A percentile compares a stretch with the other conserved stretches of the same genome.
phyloP scores from a whole-genome alignment of 2,329 filamentous ascomycete genomes.

The Colletotrichum paranaense region DNA sequence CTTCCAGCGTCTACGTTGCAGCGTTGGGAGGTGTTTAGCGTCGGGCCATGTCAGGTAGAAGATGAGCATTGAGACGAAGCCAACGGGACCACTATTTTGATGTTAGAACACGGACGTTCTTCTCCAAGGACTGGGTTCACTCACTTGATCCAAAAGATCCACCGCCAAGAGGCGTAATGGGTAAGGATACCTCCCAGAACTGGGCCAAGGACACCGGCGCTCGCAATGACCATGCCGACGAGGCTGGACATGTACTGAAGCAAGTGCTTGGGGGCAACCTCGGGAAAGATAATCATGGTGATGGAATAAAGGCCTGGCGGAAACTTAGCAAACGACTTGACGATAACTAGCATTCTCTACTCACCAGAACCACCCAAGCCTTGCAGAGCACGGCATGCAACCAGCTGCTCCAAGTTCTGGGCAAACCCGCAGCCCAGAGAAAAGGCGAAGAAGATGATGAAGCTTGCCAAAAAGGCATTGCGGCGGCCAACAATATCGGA shows the following conservation, averaged over 20 bases:
- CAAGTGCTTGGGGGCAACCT: slow-evolving; percentile 55
- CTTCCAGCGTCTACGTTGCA: slow-evolving; percentile 55
- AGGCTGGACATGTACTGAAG: slow-evolving; percentile 57
- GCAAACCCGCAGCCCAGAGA: slow-evolving; percentile 66
- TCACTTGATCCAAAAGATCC: slow-evolving; percentile 71
- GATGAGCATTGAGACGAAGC: slow-evolving; percentile 55
- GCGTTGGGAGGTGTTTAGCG: slow-evolving; percentile 49
- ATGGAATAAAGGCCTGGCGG: slow-evolving; percentile 62
- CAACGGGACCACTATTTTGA: slow-evolving; percentile 55
- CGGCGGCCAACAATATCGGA: slow-evolving; percentile 67
- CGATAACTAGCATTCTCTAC: slow-evolving; percentile 29
- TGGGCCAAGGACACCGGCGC: slow-evolving; percentile 62
- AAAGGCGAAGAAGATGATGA: slow-evolving; percentile 65
- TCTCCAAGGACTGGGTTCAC: slow-evolving; percentile 33
- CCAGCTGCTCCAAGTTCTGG: slow-evolving; percentile 53
- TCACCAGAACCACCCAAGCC: slow-evolving; percentile 63
- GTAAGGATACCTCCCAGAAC: slow-evolving; percentile 63
- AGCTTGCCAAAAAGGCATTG: slow-evolving; percentile 61
- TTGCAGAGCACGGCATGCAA: slow-evolving; percentile 51
- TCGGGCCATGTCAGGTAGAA: slow-evolving; percentile 64
- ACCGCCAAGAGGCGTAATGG: slow-evolving; percentile 61
- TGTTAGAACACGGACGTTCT: slow-evolving; percentile 12
- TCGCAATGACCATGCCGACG: slow-evolving; percentile 60
- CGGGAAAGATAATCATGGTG: slow-evolving; percentile 66
- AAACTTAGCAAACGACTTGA: slow-evolving; percentile 8